A percentile compares a stretch with the other conserved stretches of the same genome.
Conservation (phyloP, 192 early-diverging fungal species). For the Podila epigama region DNA sequence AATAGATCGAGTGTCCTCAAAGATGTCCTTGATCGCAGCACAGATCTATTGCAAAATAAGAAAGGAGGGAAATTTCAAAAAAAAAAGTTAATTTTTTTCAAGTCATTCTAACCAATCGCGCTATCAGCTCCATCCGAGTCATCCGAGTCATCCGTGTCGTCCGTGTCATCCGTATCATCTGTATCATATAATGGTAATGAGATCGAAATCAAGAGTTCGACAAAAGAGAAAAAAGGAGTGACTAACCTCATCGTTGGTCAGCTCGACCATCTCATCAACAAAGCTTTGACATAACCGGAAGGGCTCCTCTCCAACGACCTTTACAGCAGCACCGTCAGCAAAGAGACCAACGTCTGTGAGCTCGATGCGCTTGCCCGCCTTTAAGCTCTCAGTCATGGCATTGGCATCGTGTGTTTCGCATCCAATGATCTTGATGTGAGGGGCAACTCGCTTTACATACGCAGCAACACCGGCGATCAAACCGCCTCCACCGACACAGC, state of each 20-base stretch:
- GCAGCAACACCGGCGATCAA: slow-evolving; percentile 90
- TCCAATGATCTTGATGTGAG: slow-evolving; percentile 88
- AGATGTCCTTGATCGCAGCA: slow-evolving; percentile 89
- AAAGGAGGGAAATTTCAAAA: no score
- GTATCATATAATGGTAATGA: not conserved
- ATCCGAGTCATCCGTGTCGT: no score
- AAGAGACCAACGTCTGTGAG: slow-evolving; percentile 91
- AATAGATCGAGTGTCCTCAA: slow-evolving; percentile 93
- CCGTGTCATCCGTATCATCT: no score
- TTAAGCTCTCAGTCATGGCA: slow-evolving; percentile 86
- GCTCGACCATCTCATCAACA: slow-evolving; percentile 91
- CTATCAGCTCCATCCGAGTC: no score
- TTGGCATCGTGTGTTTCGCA: slow-evolving; percentile 92
- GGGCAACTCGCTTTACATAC: slow-evolving; percentile 92
- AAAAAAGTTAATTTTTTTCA: not conserved
- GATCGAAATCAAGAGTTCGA: not conserved
- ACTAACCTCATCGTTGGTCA: slow-evolving; percentile 86
- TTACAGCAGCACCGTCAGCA: slow-evolving; percentile 97
- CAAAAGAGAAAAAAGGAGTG: not conserved
- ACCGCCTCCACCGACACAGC: slow-evolving; percentile 94
- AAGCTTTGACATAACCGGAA: slow-evolving; percentile 81
- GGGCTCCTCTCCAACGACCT: slow-evolving; percentile 87
- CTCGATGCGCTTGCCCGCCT: slow-evolving; percentile 65
- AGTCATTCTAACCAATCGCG: no score
- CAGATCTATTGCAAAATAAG: slow-evolving; percentile 69